A percentile compares a stretch with the other conserved stretches of the same genome.
phyloP scores from a whole-genome alignment of 2,329 filamentous ascomycete species.

The Aspergillus amoenus region DNA sequence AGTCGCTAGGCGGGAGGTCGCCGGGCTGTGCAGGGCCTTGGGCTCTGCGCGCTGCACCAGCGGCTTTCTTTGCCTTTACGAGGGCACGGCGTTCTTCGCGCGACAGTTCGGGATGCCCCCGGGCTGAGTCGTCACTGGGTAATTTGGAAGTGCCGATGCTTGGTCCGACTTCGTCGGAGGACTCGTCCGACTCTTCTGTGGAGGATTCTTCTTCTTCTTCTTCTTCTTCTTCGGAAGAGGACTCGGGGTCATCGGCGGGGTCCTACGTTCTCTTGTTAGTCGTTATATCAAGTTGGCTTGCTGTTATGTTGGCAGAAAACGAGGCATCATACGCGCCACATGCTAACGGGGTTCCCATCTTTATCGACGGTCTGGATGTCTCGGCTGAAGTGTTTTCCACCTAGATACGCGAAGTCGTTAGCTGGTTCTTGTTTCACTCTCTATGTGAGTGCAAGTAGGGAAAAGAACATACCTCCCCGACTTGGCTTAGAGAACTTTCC shows the following conservation, averaged over 20 bases:
- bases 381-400: constrained; percentile 92
- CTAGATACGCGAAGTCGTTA: constrained; percentile 46
- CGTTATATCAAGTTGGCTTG: neutral
- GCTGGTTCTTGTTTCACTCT: neutral
- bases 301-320: neutral
- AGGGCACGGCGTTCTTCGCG: constrained; percentile 85
- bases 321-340: constrained; percentile 68
- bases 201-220: constrained; percentile 51
- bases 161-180: constrained; percentile 46
- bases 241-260: constrained; percentile 33
- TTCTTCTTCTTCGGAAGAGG: constrained; percentile 36
- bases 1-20: constrained; percentile 76
- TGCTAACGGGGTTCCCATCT: constrained; percentile 83
- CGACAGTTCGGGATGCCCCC: constrained; percentile 53
- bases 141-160: constrained; percentile 35
- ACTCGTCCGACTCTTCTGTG: constrained; percentile 48
- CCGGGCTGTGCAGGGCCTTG: constrained; percentile 73
- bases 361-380: constrained; percentile 84
- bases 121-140: constrained; percentile 39
- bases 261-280: constrained; percentile 27
- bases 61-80: constrained; percentile 88
- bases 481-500: constrained; percentile 95
- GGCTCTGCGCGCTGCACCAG: constrained; percentile 76
- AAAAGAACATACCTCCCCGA: constrained; percentile 69
- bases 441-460: neutral